Conservation (phyloP, 805 yeast genomes). For the Cyberlindnera petersonii region DNA sequence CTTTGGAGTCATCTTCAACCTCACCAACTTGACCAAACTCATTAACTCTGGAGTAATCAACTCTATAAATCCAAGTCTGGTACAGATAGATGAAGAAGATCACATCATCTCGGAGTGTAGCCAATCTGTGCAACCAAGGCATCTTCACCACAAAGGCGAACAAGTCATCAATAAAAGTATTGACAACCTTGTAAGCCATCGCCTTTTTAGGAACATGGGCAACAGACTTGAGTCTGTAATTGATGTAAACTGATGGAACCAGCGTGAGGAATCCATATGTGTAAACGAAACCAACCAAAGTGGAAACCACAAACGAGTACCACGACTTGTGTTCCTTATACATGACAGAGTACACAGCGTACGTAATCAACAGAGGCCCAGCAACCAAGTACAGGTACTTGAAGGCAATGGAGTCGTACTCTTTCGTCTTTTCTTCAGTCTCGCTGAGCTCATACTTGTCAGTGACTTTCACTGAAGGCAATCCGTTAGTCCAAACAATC, state of each 20-base stretch:
- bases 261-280: slow-evolving; percentile 39
- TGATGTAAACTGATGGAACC: slow-evolving; percentile 39
- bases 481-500: slow-evolving; percentile 21
- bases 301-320: slow-evolving; percentile 38
- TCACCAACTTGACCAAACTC: slow-evolving; percentile 37
- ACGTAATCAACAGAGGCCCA: slow-evolving; percentile 34
- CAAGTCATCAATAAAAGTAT: slow-evolving; percentile 38
- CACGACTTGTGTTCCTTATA: slow-evolving; percentile 39
- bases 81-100: slow-evolving; percentile 38
- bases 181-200: slow-evolving; percentile 38
- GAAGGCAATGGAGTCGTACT: slow-evolving; percentile 39
- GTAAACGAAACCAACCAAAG: slow-evolving; percentile 39
- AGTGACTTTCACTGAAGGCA: slow-evolving; percentile 25
- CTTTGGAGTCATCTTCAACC: slow-evolving; percentile 7
- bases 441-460: slow-evolving; percentile 35
- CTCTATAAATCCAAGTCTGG: slow-evolving; percentile 38
- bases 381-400: slow-evolving; percentile 34
- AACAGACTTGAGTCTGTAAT: slow-evolving; percentile 39
- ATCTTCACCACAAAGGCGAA: slow-evolving; percentile 40
- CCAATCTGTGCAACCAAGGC: slow-evolving; percentile 39
- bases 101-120: slow-evolving; percentile 39
- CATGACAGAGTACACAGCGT: slow-evolving; percentile 34
- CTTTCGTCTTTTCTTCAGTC: slow-evolving; percentile 36
- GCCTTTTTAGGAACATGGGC: slow-evolving; percentile 40
- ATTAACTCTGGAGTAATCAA: slow-evolving; percentile 34